These are phyloP conservation scores for Tetrahymena thermophila DNA, from an alignment of 73 alveolate genomes.

Conservation along the genomic window DNA sequence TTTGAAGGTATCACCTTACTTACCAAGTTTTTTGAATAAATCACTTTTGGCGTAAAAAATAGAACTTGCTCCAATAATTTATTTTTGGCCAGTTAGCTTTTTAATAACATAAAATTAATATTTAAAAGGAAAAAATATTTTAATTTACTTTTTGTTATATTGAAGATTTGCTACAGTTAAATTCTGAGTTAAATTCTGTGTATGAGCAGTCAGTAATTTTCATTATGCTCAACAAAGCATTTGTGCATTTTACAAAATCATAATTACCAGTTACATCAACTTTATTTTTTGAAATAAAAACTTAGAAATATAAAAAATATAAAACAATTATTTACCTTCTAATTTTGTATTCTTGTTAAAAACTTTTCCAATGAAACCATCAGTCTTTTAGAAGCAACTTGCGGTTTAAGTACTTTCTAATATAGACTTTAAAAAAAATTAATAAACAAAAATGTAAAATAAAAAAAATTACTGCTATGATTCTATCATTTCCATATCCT, in stretches of 20 bases:
- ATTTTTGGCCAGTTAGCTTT: not conserved
- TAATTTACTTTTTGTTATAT: not conserved
- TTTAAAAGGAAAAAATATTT: too few relatives aligned
- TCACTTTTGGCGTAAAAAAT: not conserved
- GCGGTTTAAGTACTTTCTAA: not conserved
- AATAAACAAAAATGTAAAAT: too few relatives aligned
- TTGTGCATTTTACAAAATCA: too few relatives aligned
- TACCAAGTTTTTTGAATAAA: not conserved
- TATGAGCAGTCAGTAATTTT: not conserved
- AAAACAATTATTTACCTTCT: too few relatives aligned
- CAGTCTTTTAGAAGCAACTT: not conserved
- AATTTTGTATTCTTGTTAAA: too few relatives aligned
- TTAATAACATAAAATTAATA: too few relatives aligned
- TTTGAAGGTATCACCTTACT: too few relatives aligned
- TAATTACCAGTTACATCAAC: too few relatives aligned
- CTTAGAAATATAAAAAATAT: too few relatives aligned
- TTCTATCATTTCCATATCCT: not conserved
- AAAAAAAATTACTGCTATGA: not conserved
- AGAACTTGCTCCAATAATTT: not conserved
- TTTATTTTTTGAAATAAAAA: too few relatives aligned
- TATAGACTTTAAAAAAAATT: not conserved
- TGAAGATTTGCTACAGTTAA: not conserved
- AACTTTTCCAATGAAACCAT: not conserved
- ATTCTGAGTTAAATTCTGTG: not conserved
- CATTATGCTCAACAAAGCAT: not conserved